These are phyloP conservation scores for Plenodomus biglobosus DNA, from an alignment of 2,329 filamentous ascomycete genomes.

Conservation along the genomic window DNA sequence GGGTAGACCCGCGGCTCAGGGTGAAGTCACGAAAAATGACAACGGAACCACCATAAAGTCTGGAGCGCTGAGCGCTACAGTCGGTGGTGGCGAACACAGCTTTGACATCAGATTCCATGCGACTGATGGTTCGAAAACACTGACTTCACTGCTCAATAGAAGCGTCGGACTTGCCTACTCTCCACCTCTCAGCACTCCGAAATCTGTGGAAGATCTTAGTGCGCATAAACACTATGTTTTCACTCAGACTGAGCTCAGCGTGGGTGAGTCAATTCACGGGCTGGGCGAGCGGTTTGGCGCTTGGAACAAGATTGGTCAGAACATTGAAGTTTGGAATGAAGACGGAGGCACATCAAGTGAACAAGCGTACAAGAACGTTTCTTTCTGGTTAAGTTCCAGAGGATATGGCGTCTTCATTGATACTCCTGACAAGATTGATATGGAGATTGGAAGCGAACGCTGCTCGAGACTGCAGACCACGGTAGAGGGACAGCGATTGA, in stretches of 20 bases:
- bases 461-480: constrained; percentile 69
- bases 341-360: constrained; percentile 67
- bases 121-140: constrained; percentile 50
- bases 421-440: constrained; percentile 66
- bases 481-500: constrained; percentile 68
- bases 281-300: constrained; percentile 76
- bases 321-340: constrained; percentile 64
- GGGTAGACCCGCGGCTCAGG: constrained; percentile 47
- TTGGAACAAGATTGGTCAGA: constrained; percentile 75
- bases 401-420: constrained; percentile 79
- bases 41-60: constrained; percentile 55
- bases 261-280: constrained; percentile 69
- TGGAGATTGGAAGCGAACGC: constrained; percentile 75
- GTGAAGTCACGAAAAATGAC: constrained; percentile 45
- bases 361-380: constrained; percentile 72
- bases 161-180: constrained; percentile 61
- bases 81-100: constrained; percentile 52
- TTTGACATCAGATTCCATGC: constrained; percentile 61
- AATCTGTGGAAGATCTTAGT: constrained; percentile 57
- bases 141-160: constrained; percentile 59
- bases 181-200: constrained; percentile 55
- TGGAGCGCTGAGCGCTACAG: constrained; percentile 56
- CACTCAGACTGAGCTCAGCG: constrained; percentile 50
- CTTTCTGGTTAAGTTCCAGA: constrained; percentile 69
- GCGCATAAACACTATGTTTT: constrained; percentile 49